A percentile compares a stretch with the other conserved stretches of the same genome.
phyloP scores from a whole-genome alignment of 2,329 filamentous ascomycete genomes.

The Trichoderma harzianum region DNA sequence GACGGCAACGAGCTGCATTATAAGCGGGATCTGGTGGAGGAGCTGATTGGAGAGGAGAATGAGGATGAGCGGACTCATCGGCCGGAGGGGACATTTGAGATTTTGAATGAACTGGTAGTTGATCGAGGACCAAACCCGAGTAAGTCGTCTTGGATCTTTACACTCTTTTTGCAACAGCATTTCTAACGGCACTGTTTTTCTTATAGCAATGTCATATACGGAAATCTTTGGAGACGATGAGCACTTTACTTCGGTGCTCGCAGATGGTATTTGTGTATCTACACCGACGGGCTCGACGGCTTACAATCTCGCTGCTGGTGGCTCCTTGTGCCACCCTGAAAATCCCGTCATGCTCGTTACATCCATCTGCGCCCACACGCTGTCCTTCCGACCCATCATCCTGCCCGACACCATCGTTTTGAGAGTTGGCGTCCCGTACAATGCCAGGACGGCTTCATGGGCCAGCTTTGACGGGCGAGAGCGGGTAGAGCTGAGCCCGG shows the following conservation, averaged over 20 bases:
- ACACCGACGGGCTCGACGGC: conserved; percentile 94
- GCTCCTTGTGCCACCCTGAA: conserved; percentile 90
- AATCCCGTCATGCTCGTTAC: conserved; percentile 95
- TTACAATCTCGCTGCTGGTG: conserved; percentile 94
- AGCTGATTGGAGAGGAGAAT: conserved; percentile 80
- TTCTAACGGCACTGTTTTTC: neutral
- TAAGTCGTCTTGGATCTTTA: conserved; percentile 43
- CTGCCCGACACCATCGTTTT: conserved; percentile 94
- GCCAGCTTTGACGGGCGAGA: conserved; percentile 97
- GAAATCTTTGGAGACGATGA: conserved; percentile 94
- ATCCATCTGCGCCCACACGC: conserved; percentile 89
- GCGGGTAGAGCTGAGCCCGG: conserved; percentile 71
- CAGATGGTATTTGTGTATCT: conserved; percentile 89
- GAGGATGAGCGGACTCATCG: conserved; percentile 82
- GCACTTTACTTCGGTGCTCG: conserved; percentile 89
- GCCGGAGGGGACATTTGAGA: conserved; percentile 81
- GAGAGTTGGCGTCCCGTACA: conserved; percentile 89
- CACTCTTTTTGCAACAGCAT: neutral
- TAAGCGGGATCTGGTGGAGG: conserved; percentile 74
- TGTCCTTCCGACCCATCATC: conserved; percentile 95
- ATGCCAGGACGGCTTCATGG: conserved; percentile 85
- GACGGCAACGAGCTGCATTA: conserved; percentile 38
- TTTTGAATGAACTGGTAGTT: conserved; percentile 94
- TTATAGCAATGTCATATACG: conserved; percentile 77
- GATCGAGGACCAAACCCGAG: conserved; percentile 91